These are phyloP conservation scores for Mucuna pruriens DNA, from an alignment of 306 rosid species.

Conservation along the genomic window DNA sequence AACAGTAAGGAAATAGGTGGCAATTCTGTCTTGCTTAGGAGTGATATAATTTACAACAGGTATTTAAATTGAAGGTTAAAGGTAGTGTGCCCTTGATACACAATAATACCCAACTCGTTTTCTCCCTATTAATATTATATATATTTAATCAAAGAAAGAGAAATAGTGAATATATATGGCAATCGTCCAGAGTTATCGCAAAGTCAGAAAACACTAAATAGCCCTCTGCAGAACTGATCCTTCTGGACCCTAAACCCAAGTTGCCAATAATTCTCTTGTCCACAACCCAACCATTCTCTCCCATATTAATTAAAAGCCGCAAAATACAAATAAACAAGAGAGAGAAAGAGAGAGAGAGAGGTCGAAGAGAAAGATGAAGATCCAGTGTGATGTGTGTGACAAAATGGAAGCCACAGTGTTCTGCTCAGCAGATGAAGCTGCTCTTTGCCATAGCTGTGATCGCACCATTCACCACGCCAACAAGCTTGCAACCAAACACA, in stretches of 20 bases:
- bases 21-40: background rate
- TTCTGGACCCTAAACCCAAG: conserved; percentile 51
- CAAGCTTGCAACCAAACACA: conserved; percentile 77
- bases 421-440: conserved; percentile 94
- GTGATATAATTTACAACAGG: background rate
- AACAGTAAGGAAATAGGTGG: background rate
- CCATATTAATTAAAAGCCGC: background rate
- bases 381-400: conserved; percentile 79
- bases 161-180: background rate
- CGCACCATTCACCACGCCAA: conserved; percentile 79
- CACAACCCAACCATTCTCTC: conserved; percentile 24
- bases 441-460: conserved; percentile 78
- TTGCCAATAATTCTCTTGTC: conserved; percentile 69
- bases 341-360: background rate
- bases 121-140: too few relatives aligned
- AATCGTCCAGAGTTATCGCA: conserved; percentile 33
- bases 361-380: conserved; percentile 62
- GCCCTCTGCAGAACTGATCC: background rate
- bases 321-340: too few relatives aligned
- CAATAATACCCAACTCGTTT: conserved; percentile 47
- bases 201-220: conserved; percentile 45
- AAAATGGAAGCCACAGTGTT: conserved; percentile 66
- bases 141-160: conserved; percentile 42
- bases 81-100: background rate
- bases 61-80: too few relatives aligned